Evolutionary conservation across 2,329 filamentous ascomycete genomes (phyloP), one percentile per base, ranked within the genome.

Genomic region (Trichoderma aggressivum): DNA sequence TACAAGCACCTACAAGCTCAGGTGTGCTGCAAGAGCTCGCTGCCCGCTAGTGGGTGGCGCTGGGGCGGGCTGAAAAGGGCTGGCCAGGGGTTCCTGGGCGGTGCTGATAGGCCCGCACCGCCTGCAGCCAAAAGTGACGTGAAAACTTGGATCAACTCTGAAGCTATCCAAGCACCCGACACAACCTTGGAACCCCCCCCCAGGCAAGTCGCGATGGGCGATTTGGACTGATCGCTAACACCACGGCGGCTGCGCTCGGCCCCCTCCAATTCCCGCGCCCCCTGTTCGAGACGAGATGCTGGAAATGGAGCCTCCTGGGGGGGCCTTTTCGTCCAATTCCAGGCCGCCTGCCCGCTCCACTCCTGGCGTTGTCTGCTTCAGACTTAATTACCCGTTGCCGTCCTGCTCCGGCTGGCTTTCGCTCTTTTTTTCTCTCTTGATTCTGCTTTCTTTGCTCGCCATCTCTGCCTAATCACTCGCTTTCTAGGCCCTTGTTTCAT

Each of bases 401-500:
- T 63, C 68, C 68, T 34, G 39, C 12, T 36, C n/a, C 24, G 58
- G 21, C 53, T 12, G 10, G 10, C 26, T 68, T 6, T n/a, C 53
- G 39, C 24, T 32, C 39, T 43, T 43, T 43, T 43, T 47, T 18
- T 68, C 14, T 28, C 26, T 28, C 26, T 34, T 32, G 21, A 21
- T 62, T 43, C 47, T 70, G 53, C 21, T 18, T 21, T 21, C 56
- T n/a, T 47, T 70, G 66, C 32, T 69, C 43, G 30, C 32, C 47
- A 61, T 70, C 58, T 43, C n/a, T 47, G 58, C 68, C 68, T 70
- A 43, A 58, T 70, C 68, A 70, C 59, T 70, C 68, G 68, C 59
- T 70, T 70, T 64, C 47, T 56, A 64, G 60, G 68, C 59, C 68
- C 68, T 53, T 53, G 50, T 64, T 70, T 58, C 34, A 32, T 30